Conservation (phyloP, 345 rosid genomes). For the Syzygium jambos region DNA sequence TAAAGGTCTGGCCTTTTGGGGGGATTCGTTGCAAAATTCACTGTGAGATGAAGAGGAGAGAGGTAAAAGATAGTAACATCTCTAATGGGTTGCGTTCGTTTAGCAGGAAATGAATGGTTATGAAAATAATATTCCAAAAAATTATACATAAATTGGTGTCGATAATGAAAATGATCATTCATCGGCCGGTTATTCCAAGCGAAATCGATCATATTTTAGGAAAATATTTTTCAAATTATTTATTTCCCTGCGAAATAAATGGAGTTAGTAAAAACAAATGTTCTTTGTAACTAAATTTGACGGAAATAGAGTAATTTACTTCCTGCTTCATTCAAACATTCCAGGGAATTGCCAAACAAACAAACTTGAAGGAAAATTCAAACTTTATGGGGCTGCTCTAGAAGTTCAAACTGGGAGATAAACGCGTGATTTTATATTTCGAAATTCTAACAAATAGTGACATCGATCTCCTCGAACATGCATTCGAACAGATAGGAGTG, state of each 20-base stretch:
- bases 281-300: background rate
- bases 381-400: too few species aligned
- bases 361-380: too few species aligned
- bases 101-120: too few species aligned
- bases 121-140: too few species aligned
- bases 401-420: too few species aligned
- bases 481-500: background rate
- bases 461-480: background rate
- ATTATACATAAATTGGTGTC: too few species aligned
- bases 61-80: background rate
- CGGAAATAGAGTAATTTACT: background rate
- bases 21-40: background rate
- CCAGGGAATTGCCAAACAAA: background rate
- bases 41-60: background rate
- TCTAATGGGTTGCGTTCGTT: background rate
- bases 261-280: too few species aligned
- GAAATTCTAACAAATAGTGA: background rate
- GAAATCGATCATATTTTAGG: too few species aligned
- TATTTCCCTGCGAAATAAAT: too few species aligned
- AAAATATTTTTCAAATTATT: too few species aligned
- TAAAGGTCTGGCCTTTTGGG: background rate
- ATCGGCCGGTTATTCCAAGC: too few species aligned
- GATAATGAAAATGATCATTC: too few species aligned
- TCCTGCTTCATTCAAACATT: background rate
- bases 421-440: background rate